Conservation (phyloP, 148 eudicot species). For the Amaranthus palmeri region DNA sequence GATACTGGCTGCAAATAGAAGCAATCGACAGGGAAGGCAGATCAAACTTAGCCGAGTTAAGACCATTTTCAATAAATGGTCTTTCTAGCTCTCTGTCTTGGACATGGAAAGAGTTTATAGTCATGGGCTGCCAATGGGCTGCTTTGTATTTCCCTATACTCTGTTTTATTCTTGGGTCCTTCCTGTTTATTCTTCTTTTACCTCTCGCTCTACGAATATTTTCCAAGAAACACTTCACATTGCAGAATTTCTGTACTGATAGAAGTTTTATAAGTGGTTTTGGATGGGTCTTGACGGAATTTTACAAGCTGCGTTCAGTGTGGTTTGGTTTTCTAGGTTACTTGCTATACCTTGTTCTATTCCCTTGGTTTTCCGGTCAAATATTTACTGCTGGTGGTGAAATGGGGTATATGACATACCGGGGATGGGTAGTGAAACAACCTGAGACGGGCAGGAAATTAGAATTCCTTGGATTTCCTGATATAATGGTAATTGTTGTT, state of each 20-base stretch:
- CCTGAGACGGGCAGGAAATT: constrained; percentile 23
- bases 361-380: constrained; percentile 77
- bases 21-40: constrained; percentile 53
- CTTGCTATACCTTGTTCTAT: constrained; percentile 60
- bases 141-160: constrained; percentile 68
- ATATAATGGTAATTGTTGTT: constrained; percentile 77
- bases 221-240: constrained; percentile 41
- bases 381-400: constrained; percentile 58
- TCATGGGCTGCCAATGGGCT: constrained; percentile 94
- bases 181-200: constrained; percentile 45
- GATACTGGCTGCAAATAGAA: constrained; percentile 81
- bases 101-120: constrained; percentile 82
- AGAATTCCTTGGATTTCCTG: constrained; percentile 70
- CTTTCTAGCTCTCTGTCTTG: constrained; percentile 46
- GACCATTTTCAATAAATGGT: constrained; percentile 80
- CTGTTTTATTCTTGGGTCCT: constrained; percentile 38
- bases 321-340: constrained; percentile 54
- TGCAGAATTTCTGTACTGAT: constrained; percentile 40
- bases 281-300: constrained; percentile 52
- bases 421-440: constrained; percentile 65
- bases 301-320: constrained; percentile 41
- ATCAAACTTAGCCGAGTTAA: constrained; percentile 48
- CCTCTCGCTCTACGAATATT: constrained; percentile 39
- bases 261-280: constrained; percentile 48
- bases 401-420: constrained; percentile 74